These are phyloP conservation scores for Sugiyamaella smithiae DNA, from an alignment of 805 yeast species.

Conservation along the genomic window DNA sequence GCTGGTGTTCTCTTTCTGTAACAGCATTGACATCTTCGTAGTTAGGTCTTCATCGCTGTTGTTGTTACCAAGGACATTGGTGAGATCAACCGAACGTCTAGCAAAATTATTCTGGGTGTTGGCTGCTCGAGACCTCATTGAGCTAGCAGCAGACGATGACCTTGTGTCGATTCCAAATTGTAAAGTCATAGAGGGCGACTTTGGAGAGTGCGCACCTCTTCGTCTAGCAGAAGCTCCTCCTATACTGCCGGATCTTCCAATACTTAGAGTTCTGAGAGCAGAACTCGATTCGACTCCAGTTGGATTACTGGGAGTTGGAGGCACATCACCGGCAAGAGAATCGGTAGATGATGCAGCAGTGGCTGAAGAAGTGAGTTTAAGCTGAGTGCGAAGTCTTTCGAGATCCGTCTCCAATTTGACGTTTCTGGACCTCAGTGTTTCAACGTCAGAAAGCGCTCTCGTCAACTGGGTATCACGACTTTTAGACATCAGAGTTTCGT, in stretches of 20 bases:
- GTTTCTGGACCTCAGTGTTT: conserved; percentile 51
- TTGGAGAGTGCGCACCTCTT: conserved; percentile 14
- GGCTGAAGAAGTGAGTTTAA: neutral
- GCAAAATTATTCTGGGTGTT: conserved; percentile 1
- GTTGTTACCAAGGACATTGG: conserved; percentile 1
- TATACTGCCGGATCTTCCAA: conserved; percentile 9
- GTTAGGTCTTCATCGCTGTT: conserved; percentile 4
- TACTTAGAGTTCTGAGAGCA: conserved; percentile 11
- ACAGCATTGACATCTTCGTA: neutral
- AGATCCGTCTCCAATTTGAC: conserved; percentile 52
- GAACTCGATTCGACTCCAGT: neutral
- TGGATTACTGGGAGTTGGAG: conserved; percentile 4
- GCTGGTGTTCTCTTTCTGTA: neutral
- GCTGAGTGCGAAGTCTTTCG: conserved; percentile 30
- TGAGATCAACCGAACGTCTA: conserved; percentile 21
- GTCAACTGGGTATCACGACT: conserved; percentile 68
- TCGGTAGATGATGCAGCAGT: neutral
- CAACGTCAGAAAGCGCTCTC: conserved; percentile 60
- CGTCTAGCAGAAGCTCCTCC: neutral
- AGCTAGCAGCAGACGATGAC: conserved; percentile 3
- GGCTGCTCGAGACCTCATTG: neutral
- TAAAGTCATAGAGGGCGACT: conserved; percentile 19
- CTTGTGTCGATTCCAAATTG: conserved; percentile 20
- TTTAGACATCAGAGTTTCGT: conserved; percentile 44
- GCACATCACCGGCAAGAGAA: neutral